Conservation (phyloP, 148 eudicot genomes). For the Suaeda aralocaspica region DNA sequence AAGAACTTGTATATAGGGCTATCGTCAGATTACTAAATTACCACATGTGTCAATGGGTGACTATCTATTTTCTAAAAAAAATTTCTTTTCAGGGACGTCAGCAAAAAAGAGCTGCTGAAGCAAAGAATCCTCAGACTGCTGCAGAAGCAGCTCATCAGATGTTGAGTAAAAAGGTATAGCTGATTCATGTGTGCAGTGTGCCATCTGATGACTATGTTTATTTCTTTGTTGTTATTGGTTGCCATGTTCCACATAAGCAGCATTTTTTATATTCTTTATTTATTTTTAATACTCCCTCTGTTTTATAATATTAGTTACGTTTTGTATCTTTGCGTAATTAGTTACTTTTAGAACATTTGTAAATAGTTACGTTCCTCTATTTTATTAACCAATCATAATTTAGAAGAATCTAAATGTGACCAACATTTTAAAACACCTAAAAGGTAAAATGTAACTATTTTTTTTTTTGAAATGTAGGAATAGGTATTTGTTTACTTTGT, state of each 20-base stretch:
- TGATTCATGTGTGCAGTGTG: background rate
- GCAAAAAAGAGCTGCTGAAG: slow-evolving; percentile 57
- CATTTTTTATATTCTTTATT: background rate
- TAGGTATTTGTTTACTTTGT: background rate
- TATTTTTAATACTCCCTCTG: no score
- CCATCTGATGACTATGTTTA: background rate
- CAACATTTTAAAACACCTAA: no score
- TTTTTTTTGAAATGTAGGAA: background rate
- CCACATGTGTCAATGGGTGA: background rate
- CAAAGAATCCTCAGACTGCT: slow-evolving; percentile 53
- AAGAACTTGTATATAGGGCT: background rate
- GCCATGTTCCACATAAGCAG: background rate
- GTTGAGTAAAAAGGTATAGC: slow-evolving; percentile 52
- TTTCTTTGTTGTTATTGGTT: background rate
- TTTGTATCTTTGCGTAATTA: no score
- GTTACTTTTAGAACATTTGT: no score
- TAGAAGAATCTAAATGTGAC: no score
- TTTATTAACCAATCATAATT: no score
- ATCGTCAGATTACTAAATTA: background rate
- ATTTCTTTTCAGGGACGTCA: slow-evolving; percentile 47
- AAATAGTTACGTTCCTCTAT: no score
- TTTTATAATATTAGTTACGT: no score
- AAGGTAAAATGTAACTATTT: no score
- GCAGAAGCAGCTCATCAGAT: slow-evolving; percentile 59
- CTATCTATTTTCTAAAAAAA: background rate